These are phyloP conservation scores for Drechslerella dactyloides DNA, from an alignment of 2,329 filamentous ascomycete genomes.

Conservation along the genomic window DNA sequence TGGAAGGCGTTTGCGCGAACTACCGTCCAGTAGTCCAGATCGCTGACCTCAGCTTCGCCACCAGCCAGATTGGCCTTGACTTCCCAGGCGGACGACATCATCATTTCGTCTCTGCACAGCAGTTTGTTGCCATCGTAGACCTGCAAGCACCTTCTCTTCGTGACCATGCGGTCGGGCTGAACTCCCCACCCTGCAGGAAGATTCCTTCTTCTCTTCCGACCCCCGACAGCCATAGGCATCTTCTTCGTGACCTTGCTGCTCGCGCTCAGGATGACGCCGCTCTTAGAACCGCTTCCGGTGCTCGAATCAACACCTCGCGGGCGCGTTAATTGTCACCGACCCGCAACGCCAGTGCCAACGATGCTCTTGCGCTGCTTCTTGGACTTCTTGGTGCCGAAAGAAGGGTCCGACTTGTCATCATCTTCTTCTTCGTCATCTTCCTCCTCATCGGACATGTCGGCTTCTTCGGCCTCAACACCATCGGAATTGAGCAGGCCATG, in stretches of 20 bases:
- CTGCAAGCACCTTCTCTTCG: conserved; percentile 95
- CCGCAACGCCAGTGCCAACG: conserved; percentile 47
- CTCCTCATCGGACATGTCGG: conserved; percentile 57
- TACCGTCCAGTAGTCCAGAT: conserved; percentile 88
- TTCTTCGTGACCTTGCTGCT: conserved; percentile 49
- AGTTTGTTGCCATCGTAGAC: conserved; percentile 88
- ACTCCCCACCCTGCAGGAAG: conserved; percentile 95
- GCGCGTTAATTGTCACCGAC: conserved; percentile 52
- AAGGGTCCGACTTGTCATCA: conserved; percentile 64
- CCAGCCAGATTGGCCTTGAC: conserved; percentile 82
- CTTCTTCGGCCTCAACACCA: conserved; percentile 51
- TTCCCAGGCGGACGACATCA: conserved; percentile 93
- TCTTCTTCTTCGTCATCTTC: conserved; percentile 70
- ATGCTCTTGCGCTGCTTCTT: conserved; percentile 50
- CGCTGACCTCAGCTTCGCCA: conserved; percentile 79
- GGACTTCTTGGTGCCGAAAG: conserved; percentile 56
- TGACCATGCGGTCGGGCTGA: conserved; percentile 89
- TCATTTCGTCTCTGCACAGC: conserved; percentile 98
- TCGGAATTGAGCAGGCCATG: conserved; percentile 53
- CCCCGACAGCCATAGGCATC: conserved; percentile 61
- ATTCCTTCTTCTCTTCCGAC: conserved; percentile 89
- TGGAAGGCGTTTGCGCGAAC: conserved; percentile 85
- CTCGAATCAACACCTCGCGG: conserved; percentile 50
- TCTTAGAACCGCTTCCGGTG: conserved; percentile 55
- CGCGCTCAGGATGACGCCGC: conserved; percentile 33